phyloP scores from a whole-genome alignment of 495 filamentous ascomycete genomes.

The Penicillium chermesinum region DNA sequence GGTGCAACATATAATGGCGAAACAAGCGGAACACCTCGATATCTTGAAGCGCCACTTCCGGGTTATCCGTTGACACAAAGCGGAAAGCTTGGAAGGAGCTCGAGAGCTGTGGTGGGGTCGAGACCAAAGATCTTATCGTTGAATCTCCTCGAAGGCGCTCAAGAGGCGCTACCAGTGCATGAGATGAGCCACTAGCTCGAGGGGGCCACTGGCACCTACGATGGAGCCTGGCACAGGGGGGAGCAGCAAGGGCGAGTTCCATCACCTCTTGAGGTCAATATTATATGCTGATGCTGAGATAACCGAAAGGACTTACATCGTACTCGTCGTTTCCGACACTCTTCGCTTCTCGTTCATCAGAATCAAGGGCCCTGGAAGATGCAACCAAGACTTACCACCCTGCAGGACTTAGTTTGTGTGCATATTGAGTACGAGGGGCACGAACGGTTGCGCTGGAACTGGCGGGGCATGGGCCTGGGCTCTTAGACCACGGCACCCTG shows the following conservation, averaged over 20 bases:
- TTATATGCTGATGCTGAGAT: background rate
- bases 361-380: background rate
- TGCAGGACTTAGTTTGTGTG: background rate
- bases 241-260: slow-evolving; percentile 20
- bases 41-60: slow-evolving; percentile 17
- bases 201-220: slow-evolving; percentile 19
- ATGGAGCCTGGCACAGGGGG: slow-evolving; percentile 17
- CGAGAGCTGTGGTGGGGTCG: background rate
- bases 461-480: no score
- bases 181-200: background rate
- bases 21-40: slow-evolving; percentile 20
- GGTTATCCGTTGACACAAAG: slow-evolving; percentile 14
- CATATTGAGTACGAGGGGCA: background rate
- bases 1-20: slow-evolving; percentile 23
- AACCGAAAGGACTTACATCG: slow-evolving; percentile 23
- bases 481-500: no score
- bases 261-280: slow-evolving; percentile 18
- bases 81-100: background rate
- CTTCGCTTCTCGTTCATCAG: slow-evolving; percentile 14
- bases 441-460: slow-evolving; percentile 7
- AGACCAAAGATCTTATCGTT: background rate
- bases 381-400: background rate
- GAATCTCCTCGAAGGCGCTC: background rate
- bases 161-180: no score
- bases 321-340: slow-evolving; percentile 27